phyloP scores from a whole-genome alignment of 2,329 filamentous ascomycete genomes.

The Cercospora zeina region DNA sequence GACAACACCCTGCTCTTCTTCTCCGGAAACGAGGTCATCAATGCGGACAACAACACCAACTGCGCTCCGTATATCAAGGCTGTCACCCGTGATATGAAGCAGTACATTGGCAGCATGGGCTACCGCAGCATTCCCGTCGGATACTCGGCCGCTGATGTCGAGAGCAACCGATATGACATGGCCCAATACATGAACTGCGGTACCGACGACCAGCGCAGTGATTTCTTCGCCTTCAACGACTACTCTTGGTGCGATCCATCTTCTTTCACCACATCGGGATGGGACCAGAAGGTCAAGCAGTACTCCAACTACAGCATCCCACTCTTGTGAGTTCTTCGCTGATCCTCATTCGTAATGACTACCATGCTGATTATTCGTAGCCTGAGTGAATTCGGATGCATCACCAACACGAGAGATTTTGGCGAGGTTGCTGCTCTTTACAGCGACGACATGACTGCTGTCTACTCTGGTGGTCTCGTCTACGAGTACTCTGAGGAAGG shows the following conservation, averaged over 20 bases:
- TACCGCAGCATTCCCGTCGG: slow-evolving; percentile 71
- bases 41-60: slow-evolving; percentile 61
- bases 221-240: slow-evolving; percentile 89
- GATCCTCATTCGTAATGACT: background rate
- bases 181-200: slow-evolving; percentile 95
- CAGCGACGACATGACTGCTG: slow-evolving; percentile 74
- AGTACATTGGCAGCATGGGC: slow-evolving; percentile 71
- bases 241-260: slow-evolving; percentile 81
- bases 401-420: slow-evolving; percentile 77
- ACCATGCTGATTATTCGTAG: slow-evolving; percentile 35
- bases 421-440: slow-evolving; percentile 78
- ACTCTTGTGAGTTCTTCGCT: slow-evolving; percentile 61
- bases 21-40: slow-evolving; percentile 72
- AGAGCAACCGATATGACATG: slow-evolving; percentile 81
- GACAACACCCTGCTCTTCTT: slow-evolving; percentile 85
- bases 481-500: slow-evolving; percentile 89
- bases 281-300: slow-evolving; percentile 84
- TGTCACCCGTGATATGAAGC: slow-evolving; percentile 76
- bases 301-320: slow-evolving; percentile 84
- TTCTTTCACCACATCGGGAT: slow-evolving; percentile 69
- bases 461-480: slow-evolving; percentile 94
- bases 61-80: slow-evolving; percentile 71
- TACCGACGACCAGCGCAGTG: slow-evolving; percentile 75
- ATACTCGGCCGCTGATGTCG: slow-evolving; percentile 82
- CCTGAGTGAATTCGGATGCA: slow-evolving; percentile 93